Conservation (phyloP, 1,139 yeast species). For the Ogataea hybrid region DNA sequence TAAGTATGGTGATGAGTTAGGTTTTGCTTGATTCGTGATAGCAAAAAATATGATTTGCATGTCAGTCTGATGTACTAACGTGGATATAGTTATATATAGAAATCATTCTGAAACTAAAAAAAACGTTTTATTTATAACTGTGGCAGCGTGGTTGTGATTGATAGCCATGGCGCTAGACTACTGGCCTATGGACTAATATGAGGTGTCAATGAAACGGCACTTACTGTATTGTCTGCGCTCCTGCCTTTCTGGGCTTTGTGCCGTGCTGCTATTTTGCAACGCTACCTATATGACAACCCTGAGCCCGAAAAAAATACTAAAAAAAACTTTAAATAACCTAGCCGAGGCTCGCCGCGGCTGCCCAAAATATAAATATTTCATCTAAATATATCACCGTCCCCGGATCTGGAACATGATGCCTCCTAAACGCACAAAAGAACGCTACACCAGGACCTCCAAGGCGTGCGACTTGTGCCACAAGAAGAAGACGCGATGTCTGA, state of each 20-base stretch:
- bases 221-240: not conserved
- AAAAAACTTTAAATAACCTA: not conserved
- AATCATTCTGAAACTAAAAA: not conserved
- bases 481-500: constrained; percentile 63
- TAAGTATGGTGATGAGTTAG: constrained; percentile 13
- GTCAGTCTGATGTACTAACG: constrained; percentile 56
- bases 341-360: constrained; percentile 6
- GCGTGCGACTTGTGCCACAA: constrained; percentile 62
- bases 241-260: not conserved
- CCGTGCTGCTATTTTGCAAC: not conserved
- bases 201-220: too few relatives aligned
- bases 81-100: not conserved
- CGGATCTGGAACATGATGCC: not conserved
- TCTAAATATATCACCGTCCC: not conserved
- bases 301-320: not conserved
- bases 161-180: too few relatives aligned
- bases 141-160: too few relatives aligned
- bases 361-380: not conserved
- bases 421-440: constrained; percentile 16
- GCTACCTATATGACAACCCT: not conserved
- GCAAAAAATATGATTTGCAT: constrained; percentile 60
- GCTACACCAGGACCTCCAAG: constrained; percentile 44
- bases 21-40: constrained; percentile 31
- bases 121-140: too few relatives aligned
- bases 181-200: too few relatives aligned